Evolutionary conservation across 495 filamentous ascomycete genomes (phyloP), one percentile per base, ranked within the genome.

Genomic region (Tricharina praecox): DNA sequence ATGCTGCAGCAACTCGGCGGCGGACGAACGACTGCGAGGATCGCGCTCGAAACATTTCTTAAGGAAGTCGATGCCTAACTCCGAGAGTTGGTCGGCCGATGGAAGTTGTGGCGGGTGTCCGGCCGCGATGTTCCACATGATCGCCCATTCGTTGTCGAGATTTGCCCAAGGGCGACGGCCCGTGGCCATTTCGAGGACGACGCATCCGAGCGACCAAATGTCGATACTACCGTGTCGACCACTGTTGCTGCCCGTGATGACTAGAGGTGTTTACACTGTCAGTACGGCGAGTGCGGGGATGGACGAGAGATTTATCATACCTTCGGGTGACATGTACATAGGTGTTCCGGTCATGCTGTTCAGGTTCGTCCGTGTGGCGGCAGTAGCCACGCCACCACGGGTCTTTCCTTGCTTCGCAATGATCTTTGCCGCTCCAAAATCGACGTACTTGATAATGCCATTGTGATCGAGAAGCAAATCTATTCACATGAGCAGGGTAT

Each of bases 61-160:
- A 47, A 97, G 62, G 59, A 96, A 96, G 58, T 93, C 85, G 43
- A 95, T 80, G 3, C 90, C 90, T 48, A 74, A 52, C 1, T 78
- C 73, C 56, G 80, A 85, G 50, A 97, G 73, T 60, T 96, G 88
- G 41, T 96, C 90, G 2, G 69, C 63, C 1, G 70, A 66, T 11
- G 90, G 90, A 24, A 96, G 68, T 51, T 82, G 77, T 2, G 90
- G 90, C 46, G 83, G 78, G 53, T 95, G 93, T 45, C 90, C 90
- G 56, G 93, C 86, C 2, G 90, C 90, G 52, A 97, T 97, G 64
- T 96, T 95, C 74, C 94, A 97, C 90, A 97, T 97, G 66, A 97
- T 96, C 26, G 90, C 90, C 88, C 90, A 97, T 63, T 97, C 90
- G 62, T 97, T 97, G 66, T 97, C 90, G 4, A 96, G 73, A 51